Evolutionary conservation across 805 yeast genomes (phyloP).

Genomic region (Metschnikowia peoriensis): DNA sequence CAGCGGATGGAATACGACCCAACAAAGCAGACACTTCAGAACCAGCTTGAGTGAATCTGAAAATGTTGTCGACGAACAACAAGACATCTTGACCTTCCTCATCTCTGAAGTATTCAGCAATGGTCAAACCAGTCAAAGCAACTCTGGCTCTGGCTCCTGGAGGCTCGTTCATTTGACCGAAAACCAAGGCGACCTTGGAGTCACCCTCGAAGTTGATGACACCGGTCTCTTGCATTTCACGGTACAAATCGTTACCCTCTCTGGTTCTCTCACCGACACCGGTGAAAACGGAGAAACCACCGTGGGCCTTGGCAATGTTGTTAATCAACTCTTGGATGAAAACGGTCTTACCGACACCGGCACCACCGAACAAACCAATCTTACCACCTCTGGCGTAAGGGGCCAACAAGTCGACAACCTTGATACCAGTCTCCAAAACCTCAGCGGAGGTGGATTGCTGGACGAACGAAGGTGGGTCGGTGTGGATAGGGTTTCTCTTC

Average conservation of each 20-base stretch:
- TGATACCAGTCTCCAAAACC: conserved; percentile 98
- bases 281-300: conserved; percentile 99
- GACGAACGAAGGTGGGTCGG: conserved; percentile 94
- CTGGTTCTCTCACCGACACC: conserved; percentile 99
- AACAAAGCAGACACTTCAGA: conserved; percentile 99
- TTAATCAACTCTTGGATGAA: conserved; percentile 99
- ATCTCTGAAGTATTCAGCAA: conserved; percentile 99
- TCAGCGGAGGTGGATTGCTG: conserved; percentile 98
- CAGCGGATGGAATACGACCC: conserved; percentile 99
- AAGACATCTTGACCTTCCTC: conserved; percentile 99
- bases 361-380: conserved; percentile 99
- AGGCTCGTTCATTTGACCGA: conserved; percentile 99
- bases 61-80: conserved; percentile 98
- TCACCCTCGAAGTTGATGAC: conserved; percentile 99
- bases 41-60: conserved; percentile 99
- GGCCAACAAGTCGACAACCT: conserved; percentile 98
- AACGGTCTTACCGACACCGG: conserved; percentile 99
- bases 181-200: conserved; percentile 98
- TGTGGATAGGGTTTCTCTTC: conserved; percentile 96
- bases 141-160: conserved; percentile 99
- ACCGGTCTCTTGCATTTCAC: conserved; percentile 99
- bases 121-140: conserved; percentile 98
- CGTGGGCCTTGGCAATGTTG: conserved; percentile 99
- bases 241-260: conserved; percentile 99
- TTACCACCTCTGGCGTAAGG: conserved; percentile 99